Evolutionary conservation across 2,329 filamentous ascomycete genomes (phyloP), one percentile per base, ranked within the genome.

Genomic region (Tolypocladium ovalisporum): DNA sequence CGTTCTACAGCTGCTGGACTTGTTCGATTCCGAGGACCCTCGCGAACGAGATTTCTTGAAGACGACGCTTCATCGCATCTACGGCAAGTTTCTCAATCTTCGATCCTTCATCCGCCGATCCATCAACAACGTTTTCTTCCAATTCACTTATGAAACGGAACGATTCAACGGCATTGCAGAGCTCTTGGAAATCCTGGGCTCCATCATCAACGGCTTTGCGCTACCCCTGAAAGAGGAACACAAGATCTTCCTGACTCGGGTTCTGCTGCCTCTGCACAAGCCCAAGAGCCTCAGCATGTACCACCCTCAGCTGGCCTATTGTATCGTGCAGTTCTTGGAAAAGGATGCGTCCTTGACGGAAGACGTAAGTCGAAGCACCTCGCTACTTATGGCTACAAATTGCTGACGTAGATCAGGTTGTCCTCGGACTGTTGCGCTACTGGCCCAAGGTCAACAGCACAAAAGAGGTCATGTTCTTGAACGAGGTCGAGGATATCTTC

Each of bases 111-210:
- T 99, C 69, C 84, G 94, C 69, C 86, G 94, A 66, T 99, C 94
- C 57, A 99, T 99, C 81, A 99, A 99, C 83, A 97, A 99, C 68
- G 94, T 99, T 66, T 99, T 99, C 77, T 99, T 99, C 81, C 94
- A 99, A 70, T 99, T 99, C 73, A 92, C 91, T 60, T 99, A 99
- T 71, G 94, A 99, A 75, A 99, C 94, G 4, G 94, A 99, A 74
- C 84, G 94, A 59, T 97, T 99, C 78, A 99, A 99, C 67, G 94
- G 94, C 56, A 97, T 99, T 67, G 94, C 94, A 3, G 94, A 99
- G 73, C 79, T 99, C 35, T 81, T 99, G 39, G 94, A 99, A 71
- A 99, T 99, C 64, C 79, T 99, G 55, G 94, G 94, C 35, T 97
- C 94, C 62, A 99, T 99, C 68, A 99, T 99, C 79, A 99, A 99